Base-by-base conservation (phyloP, 495 filamentous ascomycete genomes). In the Rhypophila decipiens region DNA sequence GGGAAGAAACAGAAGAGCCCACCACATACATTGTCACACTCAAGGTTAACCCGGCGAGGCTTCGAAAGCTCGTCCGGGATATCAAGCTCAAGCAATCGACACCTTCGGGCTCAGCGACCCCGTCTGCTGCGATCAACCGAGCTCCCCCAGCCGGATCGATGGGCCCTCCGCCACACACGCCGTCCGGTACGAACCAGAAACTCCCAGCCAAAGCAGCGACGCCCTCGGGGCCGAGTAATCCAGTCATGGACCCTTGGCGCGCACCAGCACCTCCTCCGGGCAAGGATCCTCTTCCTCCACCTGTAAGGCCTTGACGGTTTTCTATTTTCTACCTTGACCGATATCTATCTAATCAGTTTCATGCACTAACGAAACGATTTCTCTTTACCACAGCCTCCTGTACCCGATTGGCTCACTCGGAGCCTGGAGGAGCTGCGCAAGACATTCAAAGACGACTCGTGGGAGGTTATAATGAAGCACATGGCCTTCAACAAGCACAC, bases 391-490 rank as follows among this genome's bases (percentile, higher is more conserved):
- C 64, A 90, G 84, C 85, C 86, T 52, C 79, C 86, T 35, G 79
- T 89, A 18, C 90, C 93, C 17, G 68, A 69, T 41, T 96, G 93
- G 93, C 85, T 98, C 47, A 68, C 59, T 34, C 53, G 68, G 9
- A 80, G 85, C 38, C 78, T 96, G 29, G 61, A 70, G 29, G 66
- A 75, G 22, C 77, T 96, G 22, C 76, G 78, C 38, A 61, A 61
- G 40, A 64, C 73, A 39, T 86, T 95, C 58, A 83, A 85, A 11
- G 75, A 82, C 47, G 88, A 96, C 59, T 69, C 69, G 9, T 96
- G 96, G 59, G 89, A 95, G 66, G 84, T 77, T 47, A 71, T 81
- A 19, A 98, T 97, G 90, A 85, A 88, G 27, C 86, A 90, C 69
- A 85, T 77, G 41, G 77, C 85, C 10, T 76, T 95, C 40, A 80